phyloP scores from a whole-genome alignment of 306 rosid species.

The Malus fusca region DNA sequence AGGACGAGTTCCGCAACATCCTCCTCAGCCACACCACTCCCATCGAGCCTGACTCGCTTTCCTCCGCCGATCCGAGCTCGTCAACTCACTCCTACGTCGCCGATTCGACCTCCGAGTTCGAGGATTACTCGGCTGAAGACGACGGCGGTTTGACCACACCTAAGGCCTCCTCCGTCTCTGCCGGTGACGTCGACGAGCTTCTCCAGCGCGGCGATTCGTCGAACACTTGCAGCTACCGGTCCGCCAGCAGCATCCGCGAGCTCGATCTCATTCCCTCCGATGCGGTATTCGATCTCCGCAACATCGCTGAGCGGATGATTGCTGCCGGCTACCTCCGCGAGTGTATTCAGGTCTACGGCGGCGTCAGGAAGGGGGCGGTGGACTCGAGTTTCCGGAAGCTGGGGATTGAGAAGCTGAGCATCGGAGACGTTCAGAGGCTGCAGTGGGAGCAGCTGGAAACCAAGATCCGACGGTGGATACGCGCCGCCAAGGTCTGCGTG shows the following conservation, averaged over 20 bases:
- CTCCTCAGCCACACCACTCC: conserved; percentile 62
- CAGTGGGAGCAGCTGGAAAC: conserved; percentile 81
- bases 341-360: conserved; percentile 90
- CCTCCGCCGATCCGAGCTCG: conserved; percentile 36
- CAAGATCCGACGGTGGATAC: conserved; percentile 91
- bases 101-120: conserved; percentile 5
- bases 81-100: conserved; percentile 17
- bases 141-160: neutral
- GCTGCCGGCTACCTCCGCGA: conserved; percentile 76
- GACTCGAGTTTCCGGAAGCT: conserved; percentile 70
- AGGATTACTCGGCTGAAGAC: neutral
- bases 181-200: conserved; percentile 16
- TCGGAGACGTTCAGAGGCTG: conserved; percentile 87
- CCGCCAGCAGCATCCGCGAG: conserved; percentile 81
- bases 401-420: conserved; percentile 77
- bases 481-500: conserved; percentile 74
- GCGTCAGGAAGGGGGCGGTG: conserved; percentile 71
- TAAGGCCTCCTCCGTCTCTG: conserved; percentile 7
- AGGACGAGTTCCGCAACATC: conserved; percentile 92
- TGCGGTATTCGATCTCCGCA: conserved; percentile 59
- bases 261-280: conserved; percentile 86
- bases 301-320: conserved; percentile 87
- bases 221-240: conserved; percentile 40
- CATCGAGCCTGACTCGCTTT: conserved; percentile 49
- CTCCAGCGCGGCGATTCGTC: conserved; percentile 36